A percentile compares a stretch with the other conserved stretches of the same genome.
Evolutionary conservation across 2,329 filamentous ascomycete genomes (phyloP).

Genomic region (Triangularia verruculosa): DNA sequence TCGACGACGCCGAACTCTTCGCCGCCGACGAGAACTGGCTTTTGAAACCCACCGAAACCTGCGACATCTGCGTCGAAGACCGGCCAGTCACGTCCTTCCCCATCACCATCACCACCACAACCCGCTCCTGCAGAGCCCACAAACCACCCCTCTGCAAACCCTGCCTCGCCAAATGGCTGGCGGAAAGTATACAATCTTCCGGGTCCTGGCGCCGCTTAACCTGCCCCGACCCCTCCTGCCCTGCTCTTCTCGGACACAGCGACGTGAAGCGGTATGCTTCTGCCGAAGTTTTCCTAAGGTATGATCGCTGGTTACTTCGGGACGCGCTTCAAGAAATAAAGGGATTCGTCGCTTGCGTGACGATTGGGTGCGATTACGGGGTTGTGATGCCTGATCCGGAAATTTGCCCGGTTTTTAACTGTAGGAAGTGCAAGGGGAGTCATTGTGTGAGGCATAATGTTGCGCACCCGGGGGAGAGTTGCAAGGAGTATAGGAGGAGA

Average conservation of each 20-base stretch:
- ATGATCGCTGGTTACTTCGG: conserved; percentile 36
- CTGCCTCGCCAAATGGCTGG: conserved; percentile 36
- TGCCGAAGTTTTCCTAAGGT: conserved; percentile 32
- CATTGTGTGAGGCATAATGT: conserved; percentile 37
- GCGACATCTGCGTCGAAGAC: conserved; percentile 35
- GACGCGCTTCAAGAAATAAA: conserved; percentile 30
- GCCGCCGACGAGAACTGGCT: conserved; percentile 35
- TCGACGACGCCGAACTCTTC: conserved; percentile 30
- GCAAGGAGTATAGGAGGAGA: conserved; percentile 37
- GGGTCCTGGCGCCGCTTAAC: no score
- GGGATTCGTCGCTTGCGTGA: conserved; percentile 40
- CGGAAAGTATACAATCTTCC: conserved; percentile 33
- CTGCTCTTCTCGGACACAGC: conserved; percentile 30
- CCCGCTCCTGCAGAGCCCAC: conserved; percentile 30
- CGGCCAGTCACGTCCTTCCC: conserved; percentile 36
- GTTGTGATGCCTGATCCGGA: conserved; percentile 33
- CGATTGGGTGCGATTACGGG: conserved; percentile 36
- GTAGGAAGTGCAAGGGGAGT: conserved; percentile 33
- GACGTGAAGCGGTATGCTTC: conserved; percentile 33
- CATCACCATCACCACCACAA: conserved; percentile 29
- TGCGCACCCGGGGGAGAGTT: conserved; percentile 38
- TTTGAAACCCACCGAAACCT: conserved; percentile 31
- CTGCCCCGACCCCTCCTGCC: no score
- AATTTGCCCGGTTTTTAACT: conserved; percentile 27
- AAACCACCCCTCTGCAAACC: conserved; percentile 32